These are phyloP conservation scores for Claviceps sp. DNA, from an alignment of 2,329 filamentous ascomycete genomes.

Conservation along the genomic window DNA sequence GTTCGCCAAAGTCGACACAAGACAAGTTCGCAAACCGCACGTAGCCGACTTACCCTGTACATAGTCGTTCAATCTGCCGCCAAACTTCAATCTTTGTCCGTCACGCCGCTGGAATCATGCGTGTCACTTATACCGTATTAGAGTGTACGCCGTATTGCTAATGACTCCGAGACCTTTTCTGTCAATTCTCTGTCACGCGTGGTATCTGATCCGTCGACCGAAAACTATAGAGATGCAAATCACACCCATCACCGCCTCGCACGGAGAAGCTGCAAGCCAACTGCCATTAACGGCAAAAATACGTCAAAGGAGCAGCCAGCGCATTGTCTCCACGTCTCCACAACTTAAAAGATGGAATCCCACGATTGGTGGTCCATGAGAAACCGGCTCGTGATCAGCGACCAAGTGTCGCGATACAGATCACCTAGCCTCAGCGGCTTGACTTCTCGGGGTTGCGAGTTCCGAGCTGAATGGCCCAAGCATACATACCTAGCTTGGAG, in stretches of 20 bases:
- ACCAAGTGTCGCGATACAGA: background rate
- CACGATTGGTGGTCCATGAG: background rate
- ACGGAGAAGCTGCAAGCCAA: background rate
- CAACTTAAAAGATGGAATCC: background rate
- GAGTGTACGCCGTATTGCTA: too few species aligned
- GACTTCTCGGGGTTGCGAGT: background rate
- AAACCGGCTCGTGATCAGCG: background rate
- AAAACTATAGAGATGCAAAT: background rate
- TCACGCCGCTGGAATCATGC: background rate
- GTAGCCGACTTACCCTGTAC: background rate
- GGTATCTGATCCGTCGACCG: background rate
- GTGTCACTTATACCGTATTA: background rate
- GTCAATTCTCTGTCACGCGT: too few species aligned
- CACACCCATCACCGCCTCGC: background rate
- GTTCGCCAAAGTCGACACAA: too few species aligned
- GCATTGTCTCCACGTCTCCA: constrained; percentile 1
- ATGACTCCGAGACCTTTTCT: background rate
- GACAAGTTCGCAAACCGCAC: too few species aligned
- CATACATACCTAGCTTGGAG: too few species aligned
- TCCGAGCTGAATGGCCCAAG: background rate
- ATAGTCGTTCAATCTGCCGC: background rate
- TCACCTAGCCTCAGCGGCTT: background rate
- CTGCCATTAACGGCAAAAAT: constrained; percentile 1
- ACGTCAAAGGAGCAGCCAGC: background rate
- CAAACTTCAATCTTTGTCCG: background rate